Percentiles rank a stretch among this genome's conserved stretches.
phyloP scores from a whole-genome alignment of 371 early-diverging fungal species.

The Syncephalis plumigaleata region DNA sequence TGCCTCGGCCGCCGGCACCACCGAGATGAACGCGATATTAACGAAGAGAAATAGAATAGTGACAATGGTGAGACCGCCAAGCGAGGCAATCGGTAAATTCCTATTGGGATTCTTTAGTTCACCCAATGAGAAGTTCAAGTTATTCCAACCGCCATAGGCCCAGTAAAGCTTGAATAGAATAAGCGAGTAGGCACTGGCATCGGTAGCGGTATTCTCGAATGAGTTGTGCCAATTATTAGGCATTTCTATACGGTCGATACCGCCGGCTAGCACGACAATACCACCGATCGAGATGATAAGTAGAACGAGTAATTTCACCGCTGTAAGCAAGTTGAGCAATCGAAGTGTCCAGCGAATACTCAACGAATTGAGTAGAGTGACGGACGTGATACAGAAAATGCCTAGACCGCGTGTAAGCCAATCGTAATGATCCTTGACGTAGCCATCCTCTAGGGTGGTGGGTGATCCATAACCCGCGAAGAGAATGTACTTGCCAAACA shows the following conservation, averaged over 20 bases:
- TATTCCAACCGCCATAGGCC: constrained; percentile 1
- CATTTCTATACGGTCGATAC: background rate
- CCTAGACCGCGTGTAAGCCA: background rate
- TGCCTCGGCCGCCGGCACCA: background rate
- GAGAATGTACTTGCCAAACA: background rate
- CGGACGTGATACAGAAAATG: background rate
- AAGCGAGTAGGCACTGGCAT: background rate
- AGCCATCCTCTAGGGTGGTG: background rate
- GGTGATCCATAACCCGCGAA: background rate
- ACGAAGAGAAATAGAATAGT: background rate
- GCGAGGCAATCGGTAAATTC: background rate
- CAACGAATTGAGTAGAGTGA: background rate
- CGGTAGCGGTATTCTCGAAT: background rate
- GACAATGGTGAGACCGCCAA: background rate
- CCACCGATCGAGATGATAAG: background rate
- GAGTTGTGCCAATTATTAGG: background rate
- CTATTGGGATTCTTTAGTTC: background rate
- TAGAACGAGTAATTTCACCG: background rate
- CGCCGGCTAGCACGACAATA: constrained; percentile 1
- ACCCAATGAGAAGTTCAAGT: background rate
- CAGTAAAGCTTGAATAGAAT: background rate
- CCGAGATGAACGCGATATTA: background rate
- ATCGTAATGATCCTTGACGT: background rate
- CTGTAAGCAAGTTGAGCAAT: background rate
- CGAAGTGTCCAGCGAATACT: background rate